phyloP scores from a whole-genome alignment of 2,329 filamentous ascomycete species.

The Colletotrichum sp. region DNA sequence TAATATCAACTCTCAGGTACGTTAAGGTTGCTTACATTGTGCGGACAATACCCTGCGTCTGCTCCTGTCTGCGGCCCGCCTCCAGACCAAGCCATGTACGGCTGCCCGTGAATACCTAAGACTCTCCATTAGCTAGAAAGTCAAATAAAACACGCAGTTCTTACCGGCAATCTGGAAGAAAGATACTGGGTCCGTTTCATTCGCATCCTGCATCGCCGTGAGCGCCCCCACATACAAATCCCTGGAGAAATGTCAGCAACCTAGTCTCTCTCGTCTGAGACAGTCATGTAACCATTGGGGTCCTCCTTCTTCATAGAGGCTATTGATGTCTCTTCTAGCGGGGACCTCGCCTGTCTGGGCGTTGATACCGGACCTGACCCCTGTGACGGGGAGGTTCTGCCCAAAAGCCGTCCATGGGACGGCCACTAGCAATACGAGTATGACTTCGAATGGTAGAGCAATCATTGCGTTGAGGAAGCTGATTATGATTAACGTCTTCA shows the following conservation, averaged over 20 bases:
- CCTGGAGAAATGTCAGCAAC: constrained; percentile 2
- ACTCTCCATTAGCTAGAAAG: background rate
- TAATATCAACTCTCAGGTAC: background rate
- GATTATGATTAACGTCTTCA: background rate
- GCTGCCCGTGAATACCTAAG: constrained; percentile 67
- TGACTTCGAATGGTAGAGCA: background rate
- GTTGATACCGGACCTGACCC: constrained; percentile 41
- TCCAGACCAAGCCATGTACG: constrained; percentile 55
- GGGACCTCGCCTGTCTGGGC: constrained; percentile 44
- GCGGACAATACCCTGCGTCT: constrained; percentile 20
- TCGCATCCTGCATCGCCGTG: constrained; percentile 55
- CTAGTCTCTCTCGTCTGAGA: background rate
- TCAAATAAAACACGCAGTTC: constrained; percentile 9
- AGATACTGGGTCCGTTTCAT: constrained; percentile 54
- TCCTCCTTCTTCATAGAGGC: constrained; percentile 44
- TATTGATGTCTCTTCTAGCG: constrained; percentile 51
- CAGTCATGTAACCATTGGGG: constrained; percentile 52
- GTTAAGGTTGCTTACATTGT: constrained; percentile 6
- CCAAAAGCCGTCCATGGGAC: background rate
- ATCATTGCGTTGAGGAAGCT: background rate
- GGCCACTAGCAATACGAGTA: background rate
- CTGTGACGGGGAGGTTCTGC: constrained; percentile 36
- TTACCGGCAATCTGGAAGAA: constrained; percentile 67
- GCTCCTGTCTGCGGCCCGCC: constrained; percentile 19
- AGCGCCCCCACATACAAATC: constrained; percentile 66